Conservation (phyloP, 2,329 filamentous ascomycete genomes). For the Talaromyces verruculosus region DNA sequence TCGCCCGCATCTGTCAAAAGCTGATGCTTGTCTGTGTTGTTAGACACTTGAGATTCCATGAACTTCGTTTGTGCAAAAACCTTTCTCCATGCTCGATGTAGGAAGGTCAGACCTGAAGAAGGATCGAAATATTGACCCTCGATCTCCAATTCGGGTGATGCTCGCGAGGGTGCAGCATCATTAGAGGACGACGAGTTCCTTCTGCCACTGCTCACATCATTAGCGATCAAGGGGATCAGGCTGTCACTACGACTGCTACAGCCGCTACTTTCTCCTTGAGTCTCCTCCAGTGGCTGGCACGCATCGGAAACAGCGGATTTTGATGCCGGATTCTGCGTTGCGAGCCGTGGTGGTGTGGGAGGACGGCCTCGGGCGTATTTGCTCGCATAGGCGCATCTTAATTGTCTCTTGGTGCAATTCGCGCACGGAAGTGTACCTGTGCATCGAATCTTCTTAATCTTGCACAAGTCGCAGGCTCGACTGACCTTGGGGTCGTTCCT, state of each 20-base stretch:
- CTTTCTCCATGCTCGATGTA: constrained; percentile 51
- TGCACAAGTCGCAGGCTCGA: constrained; percentile 52
- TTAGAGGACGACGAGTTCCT: neutral
- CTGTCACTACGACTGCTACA: no score
- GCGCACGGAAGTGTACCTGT: constrained; percentile 43
- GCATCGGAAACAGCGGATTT: constrained; percentile 15
- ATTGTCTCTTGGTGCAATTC: constrained; percentile 34
- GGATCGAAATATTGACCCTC: constrained; percentile 47
- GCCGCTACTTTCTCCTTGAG: constrained; percentile 2
- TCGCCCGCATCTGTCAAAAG: constrained; percentile 47
- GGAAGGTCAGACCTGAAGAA: constrained; percentile 50
- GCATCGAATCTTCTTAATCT: constrained; percentile 43
- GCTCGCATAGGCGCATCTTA: constrained; percentile 51
- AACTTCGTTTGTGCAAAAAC: constrained; percentile 27
- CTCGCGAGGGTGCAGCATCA: neutral
- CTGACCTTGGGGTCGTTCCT: constrained; percentile 38
- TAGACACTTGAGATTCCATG: constrained; percentile 38
- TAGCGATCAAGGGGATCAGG: no score
- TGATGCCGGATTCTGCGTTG: neutral
- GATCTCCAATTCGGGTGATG: constrained; percentile 1
- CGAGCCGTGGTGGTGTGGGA: constrained; percentile 37
- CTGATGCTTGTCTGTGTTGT: constrained; percentile 32
- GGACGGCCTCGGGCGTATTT: constrained; percentile 51
- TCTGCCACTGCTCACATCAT: neutral
- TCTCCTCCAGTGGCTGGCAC: constrained; percentile 13